Conservation (phyloP, 441 rosid species). For the Sinapis alba region DNA sequence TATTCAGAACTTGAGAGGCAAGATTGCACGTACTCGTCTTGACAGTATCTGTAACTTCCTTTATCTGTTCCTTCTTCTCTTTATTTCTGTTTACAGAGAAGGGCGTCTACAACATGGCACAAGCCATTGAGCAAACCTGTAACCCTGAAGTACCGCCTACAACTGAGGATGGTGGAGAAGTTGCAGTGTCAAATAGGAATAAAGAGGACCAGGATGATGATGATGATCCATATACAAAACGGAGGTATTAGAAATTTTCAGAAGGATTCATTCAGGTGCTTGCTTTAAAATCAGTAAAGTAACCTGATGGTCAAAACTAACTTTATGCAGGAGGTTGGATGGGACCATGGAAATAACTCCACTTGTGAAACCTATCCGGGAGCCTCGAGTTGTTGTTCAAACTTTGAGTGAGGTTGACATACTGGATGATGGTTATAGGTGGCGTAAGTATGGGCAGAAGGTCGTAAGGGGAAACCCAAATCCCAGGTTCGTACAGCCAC, state of each 20-base stretch:
- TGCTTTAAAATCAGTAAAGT: constrained; percentile 24
- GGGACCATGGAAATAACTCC: constrained; percentile 80
- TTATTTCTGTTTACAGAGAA: constrained; percentile 51
- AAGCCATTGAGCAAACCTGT: constrained; percentile 53
- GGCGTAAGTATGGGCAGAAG: constrained; percentile 99
- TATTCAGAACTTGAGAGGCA: neutral
- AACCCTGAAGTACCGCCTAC: constrained; percentile 59
- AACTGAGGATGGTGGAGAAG: constrained; percentile 65
- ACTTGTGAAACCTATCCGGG: constrained; percentile 94
- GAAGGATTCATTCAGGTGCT: constrained; percentile 6
- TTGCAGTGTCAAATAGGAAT: constrained; percentile 33
- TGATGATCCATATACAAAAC: constrained; percentile 77
- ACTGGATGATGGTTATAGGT: constrained; percentile 96
- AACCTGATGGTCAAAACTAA: constrained; percentile 1
- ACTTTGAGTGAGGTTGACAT: constrained; percentile 96
- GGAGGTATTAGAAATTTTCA: constrained; percentile 59
- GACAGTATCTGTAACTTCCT: neutral
- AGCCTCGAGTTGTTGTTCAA: constrained; percentile 99
- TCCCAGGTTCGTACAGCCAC: constrained; percentile 68
- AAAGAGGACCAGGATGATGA: constrained; percentile 73
- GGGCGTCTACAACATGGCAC: constrained; percentile 50
- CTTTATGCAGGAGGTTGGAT: constrained; percentile 80
- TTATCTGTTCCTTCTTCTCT: constrained; percentile 16
- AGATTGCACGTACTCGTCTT: constrained; percentile 4
- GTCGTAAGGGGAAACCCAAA: constrained; percentile 98